Evolutionary conservation across 2,329 filamentous ascomycete genomes (phyloP), one percentile per base, ranked within the genome.

Genomic region (Lasiodiplodia sp.): DNA sequence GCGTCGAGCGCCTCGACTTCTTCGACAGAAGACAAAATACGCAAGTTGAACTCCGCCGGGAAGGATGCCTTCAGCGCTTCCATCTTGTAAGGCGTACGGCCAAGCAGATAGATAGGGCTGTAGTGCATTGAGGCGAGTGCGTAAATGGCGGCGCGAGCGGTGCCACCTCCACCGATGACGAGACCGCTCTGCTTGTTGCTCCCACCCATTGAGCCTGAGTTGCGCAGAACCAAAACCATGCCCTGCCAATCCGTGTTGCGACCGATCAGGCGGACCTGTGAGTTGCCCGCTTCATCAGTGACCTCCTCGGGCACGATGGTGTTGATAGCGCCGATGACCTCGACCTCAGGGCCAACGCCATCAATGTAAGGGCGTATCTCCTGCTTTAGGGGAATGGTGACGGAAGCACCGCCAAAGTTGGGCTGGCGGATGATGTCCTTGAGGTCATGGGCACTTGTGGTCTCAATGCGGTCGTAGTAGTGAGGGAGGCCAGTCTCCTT

Each of bases 171-270:
- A 3, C 96, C 96, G 66, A 99, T 88, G 16, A 98, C 92, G 72
- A 97, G 87, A 31, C 88, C 95, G 14, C 58, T 53, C 18, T 60
- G 44, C 2, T 78, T 74, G 14, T 76, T 77, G 4, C 77, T 75
- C 18, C 73, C 72, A 28, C 77, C 75, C 71, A 74, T 74, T 6
- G 76, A 77, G 8, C 92, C 92, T 2, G 88, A 90, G 52, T 88
- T 87, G 68, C 87, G 88, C 23, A 99, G 87, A 3, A 92, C 90
- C 73, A 91, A 88, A 2, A 92, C 89, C 89, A 99, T 99, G 71
- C 96, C 96, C 75, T 89, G 87, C 91, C 94, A 99, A 82, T 99
- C 96, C 14, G 96, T 99, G 80, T 99, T 99, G 78, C 94, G 92
- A 53, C 96, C 96, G 18, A 92, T 79, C 3, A 98, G 87, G 4